Conservation (phyloP, 768 basidiomycete genomes). For the Suillus luteus region DNA sequence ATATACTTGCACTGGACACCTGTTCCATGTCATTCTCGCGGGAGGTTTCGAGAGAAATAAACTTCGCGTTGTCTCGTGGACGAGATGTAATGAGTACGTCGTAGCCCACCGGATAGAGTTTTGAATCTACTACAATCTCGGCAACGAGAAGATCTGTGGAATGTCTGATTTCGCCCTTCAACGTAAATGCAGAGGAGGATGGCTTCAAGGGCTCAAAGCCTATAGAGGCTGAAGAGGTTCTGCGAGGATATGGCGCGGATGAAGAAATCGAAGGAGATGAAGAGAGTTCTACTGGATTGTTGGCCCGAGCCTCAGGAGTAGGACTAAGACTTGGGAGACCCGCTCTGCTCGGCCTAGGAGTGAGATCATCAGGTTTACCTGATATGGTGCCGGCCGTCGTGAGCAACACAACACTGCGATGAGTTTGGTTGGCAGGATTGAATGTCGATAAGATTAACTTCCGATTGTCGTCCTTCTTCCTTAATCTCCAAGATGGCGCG, state of each 20-base stretch:
- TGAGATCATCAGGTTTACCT: constrained; percentile 36
- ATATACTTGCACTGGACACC: neutral
- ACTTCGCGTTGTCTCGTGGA: constrained; percentile 40
- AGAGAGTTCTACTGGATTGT: constrained; percentile 17
- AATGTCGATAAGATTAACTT: constrained; percentile 59
- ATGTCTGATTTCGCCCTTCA: constrained; percentile 60
- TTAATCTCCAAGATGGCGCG: constrained; percentile 57
- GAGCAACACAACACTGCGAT: constrained; percentile 54
- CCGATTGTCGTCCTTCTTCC: constrained; percentile 58
- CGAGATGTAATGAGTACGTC: constrained; percentile 49
- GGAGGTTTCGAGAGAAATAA: constrained; percentile 35
- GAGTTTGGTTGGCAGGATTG: constrained; percentile 49
- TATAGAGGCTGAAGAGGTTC: constrained; percentile 27
- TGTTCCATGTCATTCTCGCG: constrained; percentile 19
- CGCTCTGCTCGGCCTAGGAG: constrained; percentile 44
- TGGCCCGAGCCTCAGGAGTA: constrained; percentile 19
- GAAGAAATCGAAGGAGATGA: constrained; percentile 28
- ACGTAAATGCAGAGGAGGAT: constrained; percentile 59
- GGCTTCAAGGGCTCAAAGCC: constrained; percentile 37
- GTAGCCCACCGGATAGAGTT: constrained; percentile 79
- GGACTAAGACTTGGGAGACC: constrained; percentile 23
- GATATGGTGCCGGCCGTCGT: constrained; percentile 23
- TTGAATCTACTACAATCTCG: constrained; percentile 81
- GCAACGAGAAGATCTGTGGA: constrained; percentile 73
- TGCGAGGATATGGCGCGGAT: constrained; percentile 19